These are phyloP conservation scores for Cladosporium sp. DNA, from an alignment of 2,329 filamentous ascomycete genomes.

Conservation along the genomic window DNA sequence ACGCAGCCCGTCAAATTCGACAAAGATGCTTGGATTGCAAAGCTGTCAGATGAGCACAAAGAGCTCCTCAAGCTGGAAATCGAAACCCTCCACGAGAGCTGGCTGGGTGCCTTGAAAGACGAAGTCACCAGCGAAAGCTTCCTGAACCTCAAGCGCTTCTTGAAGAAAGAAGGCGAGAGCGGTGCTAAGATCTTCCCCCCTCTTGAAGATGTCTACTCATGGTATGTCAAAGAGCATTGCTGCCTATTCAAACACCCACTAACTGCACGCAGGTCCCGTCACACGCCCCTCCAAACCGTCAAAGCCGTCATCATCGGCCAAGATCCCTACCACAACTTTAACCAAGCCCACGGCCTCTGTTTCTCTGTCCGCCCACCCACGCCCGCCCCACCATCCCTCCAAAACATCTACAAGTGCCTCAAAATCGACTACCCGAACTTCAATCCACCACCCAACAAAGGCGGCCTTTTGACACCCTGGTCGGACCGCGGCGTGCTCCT, in stretches of 20 bases:
- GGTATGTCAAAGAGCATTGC: conserved; percentile 51
- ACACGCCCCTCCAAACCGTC: conserved; percentile 82
- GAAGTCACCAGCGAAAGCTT: conserved; percentile 77
- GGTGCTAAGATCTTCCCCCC: conserved; percentile 84
- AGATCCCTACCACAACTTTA: conserved; percentile 93
- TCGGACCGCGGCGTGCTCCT: conserved; percentile 87
- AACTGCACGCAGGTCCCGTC: conserved; percentile 66
- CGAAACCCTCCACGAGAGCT: conserved; percentile 83
- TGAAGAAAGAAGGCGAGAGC: conserved; percentile 68
- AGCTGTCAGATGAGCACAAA: conserved; percentile 75
- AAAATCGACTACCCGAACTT: conserved; percentile 83
- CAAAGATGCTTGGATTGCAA: conserved; percentile 83
- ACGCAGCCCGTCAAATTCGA: conserved; percentile 59
- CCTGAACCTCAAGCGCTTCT: conserved; percentile 78
- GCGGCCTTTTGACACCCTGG: conserved; percentile 86
- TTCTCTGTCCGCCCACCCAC: conserved; percentile 93
- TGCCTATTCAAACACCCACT: not conserved
- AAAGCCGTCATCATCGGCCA: conserved; percentile 93
- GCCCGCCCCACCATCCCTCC: conserved; percentile 78
- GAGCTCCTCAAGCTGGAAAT: conserved; percentile 83
- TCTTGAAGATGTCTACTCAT: conserved; percentile 85
- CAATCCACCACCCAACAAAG: conserved; percentile 66
- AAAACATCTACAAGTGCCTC: conserved; percentile 88
- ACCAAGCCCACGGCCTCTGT: conserved; percentile 92
- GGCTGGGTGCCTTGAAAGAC: conserved; percentile 83